phyloP scores from a whole-genome alignment of 805 yeast species.

The Ogataea populi-albae region DNA sequence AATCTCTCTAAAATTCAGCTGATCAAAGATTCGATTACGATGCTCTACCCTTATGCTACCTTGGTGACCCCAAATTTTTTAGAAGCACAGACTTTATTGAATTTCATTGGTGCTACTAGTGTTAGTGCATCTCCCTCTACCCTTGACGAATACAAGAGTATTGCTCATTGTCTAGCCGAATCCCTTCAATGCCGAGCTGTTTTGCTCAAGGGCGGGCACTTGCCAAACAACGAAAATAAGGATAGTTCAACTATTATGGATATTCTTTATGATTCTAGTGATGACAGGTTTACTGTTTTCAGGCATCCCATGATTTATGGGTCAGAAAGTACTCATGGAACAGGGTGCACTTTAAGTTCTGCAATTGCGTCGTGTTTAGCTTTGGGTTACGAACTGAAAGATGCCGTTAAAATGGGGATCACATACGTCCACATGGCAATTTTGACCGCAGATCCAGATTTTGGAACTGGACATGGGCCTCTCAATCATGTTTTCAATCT shows the following conservation, averaged over 20 bases:
- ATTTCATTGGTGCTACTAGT: conserved; percentile 16
- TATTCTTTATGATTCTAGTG: conserved; percentile 46
- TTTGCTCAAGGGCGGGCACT: conserved; percentile 80
- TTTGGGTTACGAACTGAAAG: conserved; percentile 40
- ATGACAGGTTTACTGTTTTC: conserved; percentile 39
- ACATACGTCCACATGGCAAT: conserved; percentile 67
- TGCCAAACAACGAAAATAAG: conserved; percentile 39
- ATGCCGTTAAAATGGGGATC: conserved; percentile 55
- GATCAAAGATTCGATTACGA: conserved; percentile 28
- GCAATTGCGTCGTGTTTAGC: conserved; percentile 76
- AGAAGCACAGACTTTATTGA: conserved; percentile 48
- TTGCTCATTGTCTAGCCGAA: conserved; percentile 40
- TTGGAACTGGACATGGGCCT: conserved; percentile 67
- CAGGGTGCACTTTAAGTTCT: conserved; percentile 83
- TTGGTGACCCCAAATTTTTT: conserved; percentile 72
- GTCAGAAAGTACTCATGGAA: conserved; percentile 71
- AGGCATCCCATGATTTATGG: conserved; percentile 41
- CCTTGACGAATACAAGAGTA: conserved; percentile 12
- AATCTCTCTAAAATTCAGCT: conserved; percentile 44
- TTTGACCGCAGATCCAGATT: conserved; percentile 35
- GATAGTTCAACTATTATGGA: conserved; percentile 41
- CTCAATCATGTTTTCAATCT: conserved; percentile 50
- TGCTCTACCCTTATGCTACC: conserved; percentile 50
- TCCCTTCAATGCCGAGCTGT: conserved; percentile 33
- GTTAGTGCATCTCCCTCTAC: conserved; percentile 24